These are phyloP conservation scores for Lecanicillium sp. DNA, from an alignment of 2,329 filamentous ascomycete species.

Conservation along the genomic window DNA sequence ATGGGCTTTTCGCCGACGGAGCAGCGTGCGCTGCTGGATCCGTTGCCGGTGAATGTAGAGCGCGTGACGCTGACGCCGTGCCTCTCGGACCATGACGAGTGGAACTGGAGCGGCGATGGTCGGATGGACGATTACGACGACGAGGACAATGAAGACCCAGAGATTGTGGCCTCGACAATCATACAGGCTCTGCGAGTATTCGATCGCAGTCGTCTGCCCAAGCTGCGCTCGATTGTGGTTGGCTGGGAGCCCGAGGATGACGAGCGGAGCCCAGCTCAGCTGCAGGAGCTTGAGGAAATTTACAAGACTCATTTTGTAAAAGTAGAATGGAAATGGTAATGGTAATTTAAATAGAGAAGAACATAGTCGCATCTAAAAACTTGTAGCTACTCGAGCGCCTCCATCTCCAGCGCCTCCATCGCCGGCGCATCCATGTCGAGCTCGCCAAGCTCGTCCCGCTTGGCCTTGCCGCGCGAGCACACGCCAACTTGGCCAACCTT, in stretches of 20 bases:
- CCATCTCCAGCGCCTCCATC: background rate
- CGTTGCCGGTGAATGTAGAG: background rate
- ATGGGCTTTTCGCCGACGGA: conserved; percentile 5
- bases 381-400: background rate
- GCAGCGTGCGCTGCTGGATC: background rate
- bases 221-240: too few relatives aligned
- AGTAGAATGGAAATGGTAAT: background rate
- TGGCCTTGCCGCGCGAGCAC: background rate
- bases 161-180: background rate
- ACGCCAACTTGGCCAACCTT: background rate
- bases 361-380: background rate
- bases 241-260: too few relatives aligned
- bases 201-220: too few relatives aligned
- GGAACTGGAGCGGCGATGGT: background rate
- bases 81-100: background rate
- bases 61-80: background rate
- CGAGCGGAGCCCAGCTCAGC: too few relatives aligned
- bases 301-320: too few relatives aligned
- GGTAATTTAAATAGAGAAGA: background rate
- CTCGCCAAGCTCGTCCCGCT: background rate
- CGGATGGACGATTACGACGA: background rate
- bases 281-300: too few relatives aligned
- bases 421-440: background rate
- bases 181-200: too few relatives aligned
- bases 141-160: background rate